phyloP scores from a whole-genome alignment of 2,329 filamentous ascomycete genomes.

The Ophiosphaerella korrae region DNA sequence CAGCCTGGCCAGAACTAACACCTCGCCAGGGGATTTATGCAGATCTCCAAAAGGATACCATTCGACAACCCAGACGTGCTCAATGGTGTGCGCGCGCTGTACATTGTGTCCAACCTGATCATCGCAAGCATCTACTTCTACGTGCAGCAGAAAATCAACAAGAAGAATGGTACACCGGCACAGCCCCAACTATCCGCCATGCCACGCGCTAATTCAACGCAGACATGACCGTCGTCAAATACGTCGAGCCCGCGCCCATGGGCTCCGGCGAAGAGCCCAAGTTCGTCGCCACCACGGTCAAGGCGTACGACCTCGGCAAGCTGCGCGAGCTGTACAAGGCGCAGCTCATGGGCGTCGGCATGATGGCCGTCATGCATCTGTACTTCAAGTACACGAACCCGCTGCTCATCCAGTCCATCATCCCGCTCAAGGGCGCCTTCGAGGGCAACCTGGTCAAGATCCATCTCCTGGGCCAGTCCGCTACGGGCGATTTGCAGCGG shows the following conservation, averaged over 20 bases:
- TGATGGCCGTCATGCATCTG: slow-evolving; percentile 98
- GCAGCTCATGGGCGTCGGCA: slow-evolving; percentile 93
- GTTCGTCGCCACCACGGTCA: slow-evolving; percentile 93
- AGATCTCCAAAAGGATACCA: slow-evolving; percentile 92
- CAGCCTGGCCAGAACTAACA: slow-evolving; percentile 11
- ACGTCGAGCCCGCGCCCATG: slow-evolving; percentile 94
- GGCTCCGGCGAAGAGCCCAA: slow-evolving; percentile 93
- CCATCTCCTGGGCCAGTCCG: slow-evolving; percentile 84
- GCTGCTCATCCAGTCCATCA: slow-evolving; percentile 96
- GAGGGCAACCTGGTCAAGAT: slow-evolving; percentile 98
- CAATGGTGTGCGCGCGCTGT: slow-evolving; percentile 66
- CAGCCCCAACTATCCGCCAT: background rate
- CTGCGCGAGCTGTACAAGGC: slow-evolving; percentile 83
- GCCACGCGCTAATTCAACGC: slow-evolving; percentile 21
- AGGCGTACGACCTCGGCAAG: slow-evolving; percentile 91
- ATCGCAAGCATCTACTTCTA: slow-evolving; percentile 86
- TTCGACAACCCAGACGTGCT: slow-evolving; percentile 85
- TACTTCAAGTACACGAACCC: slow-evolving; percentile 99
- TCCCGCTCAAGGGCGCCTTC: slow-evolving; percentile 92
- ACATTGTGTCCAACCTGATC: slow-evolving; percentile 76
- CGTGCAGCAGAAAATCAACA: slow-evolving; percentile 83
- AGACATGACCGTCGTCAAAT: slow-evolving; percentile 98
- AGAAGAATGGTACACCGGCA: slow-evolving; percentile 85
- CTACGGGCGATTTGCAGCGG: slow-evolving; percentile 87
- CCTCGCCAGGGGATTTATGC: slow-evolving; percentile 75